Evolutionary conservation across 345 rosid genomes (phyloP).

Genomic region (Populus tremula): DNA sequence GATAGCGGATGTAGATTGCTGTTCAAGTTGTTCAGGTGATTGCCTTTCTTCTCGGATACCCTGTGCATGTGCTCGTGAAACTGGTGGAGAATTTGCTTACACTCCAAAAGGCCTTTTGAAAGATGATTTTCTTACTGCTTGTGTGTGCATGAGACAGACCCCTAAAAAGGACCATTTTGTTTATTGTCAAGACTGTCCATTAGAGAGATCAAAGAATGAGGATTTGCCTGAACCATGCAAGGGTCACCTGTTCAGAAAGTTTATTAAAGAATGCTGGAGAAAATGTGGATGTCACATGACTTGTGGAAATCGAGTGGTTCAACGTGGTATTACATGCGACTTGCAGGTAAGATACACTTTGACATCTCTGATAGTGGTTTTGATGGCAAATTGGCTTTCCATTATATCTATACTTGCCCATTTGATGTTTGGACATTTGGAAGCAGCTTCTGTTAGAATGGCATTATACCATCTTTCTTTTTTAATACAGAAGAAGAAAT

Average conservation of each 20-base stretch:
- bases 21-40: slow-evolving; percentile 62
- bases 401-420: background rate
- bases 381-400: background rate
- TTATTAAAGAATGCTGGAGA: slow-evolving; percentile 88
- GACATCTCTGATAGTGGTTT: background rate
- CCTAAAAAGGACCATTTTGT: slow-evolving; percentile 37
- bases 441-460: background rate
- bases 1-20: slow-evolving; percentile 70
- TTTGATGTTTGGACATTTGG: background rate
- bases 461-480: background rate
- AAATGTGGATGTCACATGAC: slow-evolving; percentile 78
- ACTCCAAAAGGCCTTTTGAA: slow-evolving; percentile 52
- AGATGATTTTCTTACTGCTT: slow-evolving; percentile 51
- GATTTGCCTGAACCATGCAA: slow-evolving; percentile 39
- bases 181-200: slow-evolving; percentile 73
- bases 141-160: slow-evolving; percentile 40
- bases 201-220: slow-evolving; percentile 51
- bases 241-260: slow-evolving; percentile 77
- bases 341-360: slow-evolving; percentile 51
- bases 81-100: slow-evolving; percentile 84
- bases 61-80: slow-evolving; percentile 78
- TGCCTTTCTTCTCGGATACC: slow-evolving; percentile 61
- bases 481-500: background rate
- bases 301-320: slow-evolving; percentile 82
- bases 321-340: slow-evolving; percentile 63